Base-by-base conservation (phyloP, 148 eudicot species). In the Amaranthus hypochondriacus region DNA sequence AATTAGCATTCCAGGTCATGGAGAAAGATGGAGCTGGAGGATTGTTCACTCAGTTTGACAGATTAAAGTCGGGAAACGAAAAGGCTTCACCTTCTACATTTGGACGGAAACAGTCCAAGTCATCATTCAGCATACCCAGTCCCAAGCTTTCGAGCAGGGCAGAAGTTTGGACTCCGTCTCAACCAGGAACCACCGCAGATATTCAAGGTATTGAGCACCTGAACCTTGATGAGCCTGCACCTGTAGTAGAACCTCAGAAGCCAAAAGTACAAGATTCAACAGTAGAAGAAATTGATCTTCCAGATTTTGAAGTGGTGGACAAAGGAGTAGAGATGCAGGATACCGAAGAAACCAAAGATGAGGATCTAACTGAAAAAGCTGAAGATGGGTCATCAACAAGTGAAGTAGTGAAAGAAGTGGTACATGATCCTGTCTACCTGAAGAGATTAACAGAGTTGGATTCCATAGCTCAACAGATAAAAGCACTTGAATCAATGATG, bases 321-420 rank as follows among this genome's bases (percentile, higher is more conserved):
- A 95, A 89, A 82, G 98, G 98, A 42, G 86, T 93, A 21, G 98
- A 93, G 80, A 80, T 89, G 12, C 81, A 77, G 62, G 82, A 76
- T 6, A 77, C 72, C n/a, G 81, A 74, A 39, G 77, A 70, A 73
- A 71, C 80, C 6, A 83, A 77, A 68, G 72, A 78, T 57, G 79
- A 71, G 39, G 55, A 49, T 28, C 47, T 21, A 70, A 86, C 73
- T 48, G 89, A 62, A 66, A 84, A 79, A 54, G 81, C 88, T 1
- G 87, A 85, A 58, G 87, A 86, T 5, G 88, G 76, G 63, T 88
- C 96, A 0, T 86, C 74, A 51, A 84, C 96, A 14, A 83, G 89
- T 64, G 97, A 91, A 89, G 93, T 92, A 73, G 97, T 92, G 2
- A 95, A 95, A 82, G 97, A 92, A 73, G 78, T 90, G 69, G 97